These are phyloP conservation scores for Trypanosoma melophagium DNA, from an alignment of 208 protist species.

Conservation along the genomic window DNA sequence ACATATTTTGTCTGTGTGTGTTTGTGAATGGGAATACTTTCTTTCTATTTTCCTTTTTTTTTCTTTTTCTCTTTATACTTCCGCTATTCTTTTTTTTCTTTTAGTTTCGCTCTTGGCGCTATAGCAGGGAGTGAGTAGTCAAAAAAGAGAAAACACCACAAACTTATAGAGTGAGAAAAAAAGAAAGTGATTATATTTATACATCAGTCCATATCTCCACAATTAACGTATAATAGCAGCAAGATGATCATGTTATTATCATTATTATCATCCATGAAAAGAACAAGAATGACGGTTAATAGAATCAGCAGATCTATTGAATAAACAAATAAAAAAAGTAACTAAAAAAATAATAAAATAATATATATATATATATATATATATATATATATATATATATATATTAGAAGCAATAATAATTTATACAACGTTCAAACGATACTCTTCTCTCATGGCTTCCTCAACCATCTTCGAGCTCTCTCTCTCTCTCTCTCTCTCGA, in stretches of 20 bases:
- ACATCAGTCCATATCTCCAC: neutral
- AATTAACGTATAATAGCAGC: no score
- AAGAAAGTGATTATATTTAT: slow-evolving; percentile 1
- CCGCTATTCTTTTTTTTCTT: no score
- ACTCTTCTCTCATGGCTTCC: neutral
- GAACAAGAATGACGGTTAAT: no score
- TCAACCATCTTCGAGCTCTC: neutral
- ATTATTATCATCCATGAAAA: no score
- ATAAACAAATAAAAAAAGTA: no score
- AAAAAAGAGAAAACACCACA: neutral
- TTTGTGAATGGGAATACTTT: neutral
- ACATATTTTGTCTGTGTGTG: slow-evolving; percentile 40
- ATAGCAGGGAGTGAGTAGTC: no score
- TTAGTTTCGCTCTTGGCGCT: slow-evolving; percentile 1
- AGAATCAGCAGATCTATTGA: no score
- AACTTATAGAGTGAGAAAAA: neutral
- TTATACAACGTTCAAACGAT: no score
- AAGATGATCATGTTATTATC: no score
- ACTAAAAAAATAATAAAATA: neutral
- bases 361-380: no score
- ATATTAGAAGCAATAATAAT: no score
- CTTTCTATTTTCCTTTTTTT: neutral
- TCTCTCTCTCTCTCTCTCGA: neutral
- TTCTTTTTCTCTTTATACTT: neutral
- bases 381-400: no score